Percentiles rank a stretch among this genome's conserved stretches.
These are phyloP conservation scores for Globisporangium carolinianum DNA, from an alignment of 352 stramenopile genomes.

Conservation along the genomic window DNA sequence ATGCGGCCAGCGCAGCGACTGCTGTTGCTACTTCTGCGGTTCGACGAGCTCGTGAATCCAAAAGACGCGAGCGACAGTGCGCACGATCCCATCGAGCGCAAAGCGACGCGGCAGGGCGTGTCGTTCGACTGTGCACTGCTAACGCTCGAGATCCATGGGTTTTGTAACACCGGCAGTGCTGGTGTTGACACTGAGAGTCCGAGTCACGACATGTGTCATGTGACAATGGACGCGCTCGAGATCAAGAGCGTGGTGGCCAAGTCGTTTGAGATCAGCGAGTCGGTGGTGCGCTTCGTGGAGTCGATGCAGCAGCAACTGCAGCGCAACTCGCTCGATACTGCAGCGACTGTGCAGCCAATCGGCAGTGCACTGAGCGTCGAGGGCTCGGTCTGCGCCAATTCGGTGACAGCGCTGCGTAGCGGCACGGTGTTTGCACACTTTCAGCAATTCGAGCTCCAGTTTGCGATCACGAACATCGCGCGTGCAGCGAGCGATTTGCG, in stretches of 20 bases:
- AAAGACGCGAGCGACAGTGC: not conserved
- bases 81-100: not conserved
- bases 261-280: slow-evolving; percentile 28
- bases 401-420: slow-evolving; percentile 3
- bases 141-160: slow-evolving; percentile 4
- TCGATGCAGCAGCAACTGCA: slow-evolving; percentile 9
- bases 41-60: slow-evolving; percentile 37
- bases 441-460: slow-evolving; percentile 20
- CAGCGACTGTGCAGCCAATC: slow-evolving; percentile 17
- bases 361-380: slow-evolving; percentile 21
- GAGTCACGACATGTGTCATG: not conserved
- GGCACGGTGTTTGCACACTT: slow-evolving; percentile 6
- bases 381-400: slow-evolving; percentile 16
- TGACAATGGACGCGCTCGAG: slow-evolving; percentile 18
- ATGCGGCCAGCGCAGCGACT: slow-evolving; percentile 27
- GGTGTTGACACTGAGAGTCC: no score
- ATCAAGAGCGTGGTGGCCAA: slow-evolving; percentile 39
- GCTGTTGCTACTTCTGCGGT: slow-evolving; percentile 33
- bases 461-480: slow-evolving; percentile 38
- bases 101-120: slow-evolving; percentile 6
- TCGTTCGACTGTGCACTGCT: slow-evolving; percentile 11
- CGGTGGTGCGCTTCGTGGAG: slow-evolving; percentile 25
- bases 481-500: not conserved
- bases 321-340: slow-evolving; percentile 12
- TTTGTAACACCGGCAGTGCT: no score